Conservation (phyloP, 2,329 filamentous ascomycete species). For the Alternaria sp. region DNA sequence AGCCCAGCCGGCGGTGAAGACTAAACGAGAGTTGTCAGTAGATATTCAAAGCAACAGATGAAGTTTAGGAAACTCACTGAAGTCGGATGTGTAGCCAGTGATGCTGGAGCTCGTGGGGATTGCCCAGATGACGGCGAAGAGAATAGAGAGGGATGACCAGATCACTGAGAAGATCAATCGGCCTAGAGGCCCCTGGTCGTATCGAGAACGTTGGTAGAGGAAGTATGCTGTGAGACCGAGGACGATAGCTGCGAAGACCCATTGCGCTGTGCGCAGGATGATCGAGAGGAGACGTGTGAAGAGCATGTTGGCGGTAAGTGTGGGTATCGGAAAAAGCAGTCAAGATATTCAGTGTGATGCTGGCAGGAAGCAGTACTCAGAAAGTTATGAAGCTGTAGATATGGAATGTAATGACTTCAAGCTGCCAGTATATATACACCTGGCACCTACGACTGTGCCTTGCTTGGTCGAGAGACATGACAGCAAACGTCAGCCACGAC, state of each 20-base stretch:
- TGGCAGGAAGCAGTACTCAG: neutral
- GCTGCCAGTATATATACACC: slow-evolving; percentile 5
- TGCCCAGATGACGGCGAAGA: slow-evolving; percentile 74
- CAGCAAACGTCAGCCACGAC: slow-evolving; percentile 22
- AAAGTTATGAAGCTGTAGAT: neutral
- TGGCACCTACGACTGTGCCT: neutral
- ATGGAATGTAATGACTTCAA: neutral
- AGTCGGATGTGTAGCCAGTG: slow-evolving; percentile 73
- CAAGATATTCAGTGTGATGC: neutral
- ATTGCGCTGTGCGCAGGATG: slow-evolving; percentile 66
- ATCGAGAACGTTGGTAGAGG: slow-evolving; percentile 33
- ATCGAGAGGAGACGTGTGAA: slow-evolving; percentile 61
- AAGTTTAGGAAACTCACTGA: slow-evolving; percentile 52
- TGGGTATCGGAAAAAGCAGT: neutral
- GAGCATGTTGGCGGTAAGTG: slow-evolving; percentile 28
- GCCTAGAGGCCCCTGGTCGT: slow-evolving; percentile 62
- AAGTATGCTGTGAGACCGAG: slow-evolving; percentile 33
- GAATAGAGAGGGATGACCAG: slow-evolving; percentile 70
- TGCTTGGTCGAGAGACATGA: neutral
- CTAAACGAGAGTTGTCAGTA: slow-evolving; percentile 1
- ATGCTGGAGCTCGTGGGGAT: slow-evolving; percentile 73
- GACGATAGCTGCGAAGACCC: slow-evolving; percentile 72
- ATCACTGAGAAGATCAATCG: slow-evolving; percentile 79
- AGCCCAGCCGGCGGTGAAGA: slow-evolving; percentile 75
- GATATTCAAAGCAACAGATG: no score